phyloP scores from a whole-genome alignment of 2,329 filamentous ascomycete species.

The Cercospora brassicicola region DNA sequence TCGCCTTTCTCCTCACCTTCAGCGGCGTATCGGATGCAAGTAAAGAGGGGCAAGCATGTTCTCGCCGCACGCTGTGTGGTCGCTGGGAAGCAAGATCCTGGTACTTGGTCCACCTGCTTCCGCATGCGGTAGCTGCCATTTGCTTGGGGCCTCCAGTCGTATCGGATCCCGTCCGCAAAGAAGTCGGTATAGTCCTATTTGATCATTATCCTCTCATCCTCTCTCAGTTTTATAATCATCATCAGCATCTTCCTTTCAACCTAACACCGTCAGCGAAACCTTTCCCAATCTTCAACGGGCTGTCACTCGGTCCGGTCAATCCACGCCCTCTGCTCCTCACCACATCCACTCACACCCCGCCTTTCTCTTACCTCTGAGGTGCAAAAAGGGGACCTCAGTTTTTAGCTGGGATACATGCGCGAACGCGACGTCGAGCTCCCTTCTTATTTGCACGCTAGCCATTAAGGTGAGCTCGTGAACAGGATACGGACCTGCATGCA shows the following conservation, averaged over 20 bases:
- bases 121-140: not conserved
- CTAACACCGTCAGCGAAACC: not conserved
- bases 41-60: slow-evolving; percentile 2
- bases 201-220: not conserved
- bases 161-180: not conserved
- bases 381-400: not conserved
- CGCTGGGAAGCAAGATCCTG: slow-evolving; percentile 3
- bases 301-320: not conserved
- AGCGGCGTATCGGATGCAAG: not conserved
- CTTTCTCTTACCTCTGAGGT: not conserved
- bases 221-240: not conserved
- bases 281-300: not conserved
- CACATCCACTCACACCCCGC: not conserved
- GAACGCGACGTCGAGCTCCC: slow-evolving; percentile 10
- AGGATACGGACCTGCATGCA: slow-evolving; percentile 1
- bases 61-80: not conserved
- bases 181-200: not conserved
- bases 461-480: slow-evolving; percentile 15
- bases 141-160: not conserved
- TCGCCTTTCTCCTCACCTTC: not conserved
- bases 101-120: not conserved
- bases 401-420: slow-evolving; percentile 12
- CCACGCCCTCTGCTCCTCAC: not conserved
- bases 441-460: slow-evolving; percentile 16
- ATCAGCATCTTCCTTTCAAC: not conserved